phyloP scores from a whole-genome alignment of 306 rosid species.

The Carpinus viminea region DNA sequence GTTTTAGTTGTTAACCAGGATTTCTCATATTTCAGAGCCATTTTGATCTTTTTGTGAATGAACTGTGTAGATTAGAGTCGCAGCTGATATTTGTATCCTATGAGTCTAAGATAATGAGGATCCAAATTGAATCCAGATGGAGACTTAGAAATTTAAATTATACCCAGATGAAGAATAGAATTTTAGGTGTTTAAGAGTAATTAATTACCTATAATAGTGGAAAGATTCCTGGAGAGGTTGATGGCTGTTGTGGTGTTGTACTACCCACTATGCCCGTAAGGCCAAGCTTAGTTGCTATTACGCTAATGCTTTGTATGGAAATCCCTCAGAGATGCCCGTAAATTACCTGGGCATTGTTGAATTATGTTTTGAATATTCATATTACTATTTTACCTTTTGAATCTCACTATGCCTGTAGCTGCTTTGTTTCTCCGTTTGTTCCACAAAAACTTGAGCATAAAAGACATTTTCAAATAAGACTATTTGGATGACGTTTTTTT shows the following conservation, averaged over 20 bases:
- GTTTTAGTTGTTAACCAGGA: neutral
- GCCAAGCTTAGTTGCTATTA: neutral
- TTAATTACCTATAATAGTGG: neutral
- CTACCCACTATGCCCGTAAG: neutral
- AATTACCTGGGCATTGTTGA: neutral
- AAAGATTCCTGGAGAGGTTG: neutral
- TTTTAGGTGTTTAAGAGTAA: neutral
- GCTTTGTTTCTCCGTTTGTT: neutral
- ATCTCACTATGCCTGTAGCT: neutral
- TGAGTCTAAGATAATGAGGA: neutral
- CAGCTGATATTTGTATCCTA: neutral
- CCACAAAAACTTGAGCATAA: neutral
- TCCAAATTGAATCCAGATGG: neutral
- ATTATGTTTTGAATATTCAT: neutral
- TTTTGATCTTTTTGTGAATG: neutral
- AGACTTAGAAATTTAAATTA: neutral
- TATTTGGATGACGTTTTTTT: constrained; percentile 3
- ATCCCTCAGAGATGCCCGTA: neutral
- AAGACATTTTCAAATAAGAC: neutral
- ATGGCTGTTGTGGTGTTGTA: neutral
- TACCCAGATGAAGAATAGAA: neutral
- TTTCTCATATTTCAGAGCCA: neutral
- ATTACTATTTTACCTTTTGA: neutral
- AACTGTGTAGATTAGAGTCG: neutral
- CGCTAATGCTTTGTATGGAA: neutral